Evolutionary conservation across 768 basidiomycete genomes (phyloP), one percentile per base, ranked within the genome.

Genomic region (Cytidiella melzeri): DNA sequence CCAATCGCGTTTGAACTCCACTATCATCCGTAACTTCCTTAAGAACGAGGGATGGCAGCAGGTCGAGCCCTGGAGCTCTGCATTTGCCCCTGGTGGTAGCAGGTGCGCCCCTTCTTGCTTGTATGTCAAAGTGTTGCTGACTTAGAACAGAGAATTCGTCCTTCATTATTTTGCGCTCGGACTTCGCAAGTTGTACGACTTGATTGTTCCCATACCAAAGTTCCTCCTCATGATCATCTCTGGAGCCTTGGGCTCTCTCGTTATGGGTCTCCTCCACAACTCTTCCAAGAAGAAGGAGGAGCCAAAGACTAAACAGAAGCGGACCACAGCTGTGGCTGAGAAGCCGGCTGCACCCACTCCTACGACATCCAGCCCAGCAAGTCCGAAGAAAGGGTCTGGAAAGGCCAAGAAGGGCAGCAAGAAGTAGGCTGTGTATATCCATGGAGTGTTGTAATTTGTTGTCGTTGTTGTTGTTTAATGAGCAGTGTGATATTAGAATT

Each of bases 21-120:
- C 82, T 18, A 64, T 75, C 15, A 61, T 95, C 36, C 80, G 81
- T 44, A 71, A 76, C 45, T 90, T 86, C 64, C 68, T 95, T 50
- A 70, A 73, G 54, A 70, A 76, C 10, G 83, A 87, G 51, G 73
- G 63, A 18, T 93, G 81, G 79, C 71, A 72, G 48, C 60, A 70
- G 3, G 77, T 77, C n/a, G 70, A 77, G 5, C 78, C 82, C 2
- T 95, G 92, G 92, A 66, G 68, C 13, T 71, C 81, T 10, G 59
- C 69, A 27, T 94, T 78, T 56, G 78, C 79, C 7, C 92, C 92
- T 6, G 90, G 89, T 34, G 91, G 92, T 36, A 73, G 73, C 48
- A 75, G 82, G 91, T 88, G 60, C 24, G 72, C 61, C 41, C 43
- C 36, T 19, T 28, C 15, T 41, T 18, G 27, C 23, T 19, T 2